Conservation (phyloP, 208 protist species). For the Sergeia podlipaevii region DNA sequence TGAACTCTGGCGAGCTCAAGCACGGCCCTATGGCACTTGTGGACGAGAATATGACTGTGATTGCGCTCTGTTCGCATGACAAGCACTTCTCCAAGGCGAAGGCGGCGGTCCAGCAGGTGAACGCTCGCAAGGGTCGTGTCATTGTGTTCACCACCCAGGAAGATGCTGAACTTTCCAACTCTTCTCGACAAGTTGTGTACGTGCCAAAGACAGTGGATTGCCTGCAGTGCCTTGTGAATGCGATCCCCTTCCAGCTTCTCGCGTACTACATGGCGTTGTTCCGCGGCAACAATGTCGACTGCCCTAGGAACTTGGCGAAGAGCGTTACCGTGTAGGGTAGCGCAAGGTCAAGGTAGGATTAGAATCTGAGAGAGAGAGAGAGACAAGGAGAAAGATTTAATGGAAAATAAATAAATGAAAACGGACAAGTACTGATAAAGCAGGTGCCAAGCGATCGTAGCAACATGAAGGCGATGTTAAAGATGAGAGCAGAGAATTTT, state of each 20-base stretch:
- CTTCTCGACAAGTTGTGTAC: slow-evolving; percentile 26
- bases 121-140: slow-evolving; percentile 76
- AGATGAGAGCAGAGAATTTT: no score
- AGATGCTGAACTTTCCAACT: slow-evolving; percentile 47
- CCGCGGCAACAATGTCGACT: slow-evolving; percentile 93
- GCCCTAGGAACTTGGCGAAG: slow-evolving; percentile 96
- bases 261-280: slow-evolving; percentile 94
- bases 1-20: slow-evolving; percentile 96
- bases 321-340: slow-evolving; percentile 95
- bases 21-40: slow-evolving; percentile 98
- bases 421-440: background rate
- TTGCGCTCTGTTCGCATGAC: slow-evolving; percentile 88
- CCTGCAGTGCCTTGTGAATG: slow-evolving; percentile 88
- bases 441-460: no score
- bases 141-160: slow-evolving; percentile 68
- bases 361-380: background rate
- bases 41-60: slow-evolving; percentile 89
- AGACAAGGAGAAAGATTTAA: slow-evolving; percentile 1
- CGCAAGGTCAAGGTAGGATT: no score
- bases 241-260: slow-evolving; percentile 96
- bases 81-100: slow-evolving; percentile 70
- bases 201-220: slow-evolving; percentile 89
- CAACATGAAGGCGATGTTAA: no score
- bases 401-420: background rate
- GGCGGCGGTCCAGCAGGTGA: slow-evolving; percentile 88